Evolutionary conservation across 2,329 filamentous ascomycete species (phyloP).

Genomic region (Epichloe typhina): DNA sequence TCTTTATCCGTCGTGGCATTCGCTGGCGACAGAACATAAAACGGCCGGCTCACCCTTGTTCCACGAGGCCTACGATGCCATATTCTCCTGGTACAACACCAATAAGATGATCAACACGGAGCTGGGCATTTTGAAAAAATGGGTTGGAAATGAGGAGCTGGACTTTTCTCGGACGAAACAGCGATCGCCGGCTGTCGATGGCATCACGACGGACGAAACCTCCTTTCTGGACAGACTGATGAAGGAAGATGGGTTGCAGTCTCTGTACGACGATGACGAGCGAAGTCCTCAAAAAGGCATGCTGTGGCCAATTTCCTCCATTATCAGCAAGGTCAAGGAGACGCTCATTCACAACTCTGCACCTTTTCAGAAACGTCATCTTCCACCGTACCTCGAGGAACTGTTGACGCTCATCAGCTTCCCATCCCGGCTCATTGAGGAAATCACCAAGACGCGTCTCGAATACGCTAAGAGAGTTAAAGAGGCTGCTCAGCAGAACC

Average conservation of each 20-base stretch:
- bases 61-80: slow-evolving; percentile 70
- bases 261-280: slow-evolving; percentile 62
- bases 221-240: slow-evolving; percentile 89
- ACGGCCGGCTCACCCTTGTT: slow-evolving; percentile 65
- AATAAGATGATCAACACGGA: slow-evolving; percentile 94
- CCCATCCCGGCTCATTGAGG: slow-evolving; percentile 86
- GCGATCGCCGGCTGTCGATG: slow-evolving; percentile 49
- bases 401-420: slow-evolving; percentile 94
- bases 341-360: slow-evolving; percentile 79
- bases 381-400: slow-evolving; percentile 94
- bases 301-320: slow-evolving; percentile 67
- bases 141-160: slow-evolving; percentile 92
- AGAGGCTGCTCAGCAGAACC: slow-evolving; percentile 80
- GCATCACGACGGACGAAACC: slow-evolving; percentile 69
- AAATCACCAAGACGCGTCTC: slow-evolving; percentile 85
- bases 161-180: slow-evolving; percentile 72
- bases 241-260: slow-evolving; percentile 91
- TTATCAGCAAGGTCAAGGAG: slow-evolving; percentile 86
- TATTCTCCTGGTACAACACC: slow-evolving; percentile 94
- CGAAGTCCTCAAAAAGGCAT: slow-evolving; percentile 51
- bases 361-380: slow-evolving; percentile 74
- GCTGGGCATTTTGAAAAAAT: slow-evolving; percentile 78
- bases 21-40: slow-evolving; percentile 63
- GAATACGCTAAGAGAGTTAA: slow-evolving; percentile 92
- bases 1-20: slow-evolving; percentile 68